Evolutionary conservation across 164 flowering plant genomes (phyloP), one percentile per base, ranked within the genome.

Genomic region (Magnolia changhungtana): DNA sequence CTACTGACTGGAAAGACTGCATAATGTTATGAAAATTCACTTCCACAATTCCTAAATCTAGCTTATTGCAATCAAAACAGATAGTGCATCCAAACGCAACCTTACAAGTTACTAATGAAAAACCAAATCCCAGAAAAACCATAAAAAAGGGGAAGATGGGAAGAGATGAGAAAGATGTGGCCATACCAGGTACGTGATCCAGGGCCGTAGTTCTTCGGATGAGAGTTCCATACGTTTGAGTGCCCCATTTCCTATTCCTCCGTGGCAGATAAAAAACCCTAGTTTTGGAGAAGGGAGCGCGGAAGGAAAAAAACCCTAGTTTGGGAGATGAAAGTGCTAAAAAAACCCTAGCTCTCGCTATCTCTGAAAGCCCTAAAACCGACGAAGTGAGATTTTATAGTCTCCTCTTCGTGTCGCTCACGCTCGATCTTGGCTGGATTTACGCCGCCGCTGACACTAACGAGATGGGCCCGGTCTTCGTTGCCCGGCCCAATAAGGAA

Each of bases 201-300:
- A 16, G 87, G 87, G 49, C 87, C 87, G 63, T 84, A 84, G 75
- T 74, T 84, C 76, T 84, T 84, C 37, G 87, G 87, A 73, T 84
- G 87, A 66, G 87, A 67, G 75, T 84, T 84, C 87, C 87, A 84
- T 71, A 84, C 73, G 75, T 80, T 80, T 1, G 82, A 52, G 82
- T 84, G 87, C n/a, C 87, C 87, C 87, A 84, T 82, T 37, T 24
- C 71, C 23, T 51, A 16, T 20, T 31, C 2, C 45, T 14, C 49
- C 20, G 52, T 11, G 18, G 14, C 18, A 37, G 13, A 55, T 27
- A 0, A 16, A 55, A 74, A 74, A 63, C 76, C 69, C 76, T 21
- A 74, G 29, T 2, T 31, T 70, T 14, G 13, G 13, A 49, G 58
- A 1, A 27, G 29, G 1, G 29, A 27, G 29, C 1, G 29, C 2